phyloP scores from a whole-genome alignment of 768 basidiomycete species.

The Galerina sulciceps region DNA sequence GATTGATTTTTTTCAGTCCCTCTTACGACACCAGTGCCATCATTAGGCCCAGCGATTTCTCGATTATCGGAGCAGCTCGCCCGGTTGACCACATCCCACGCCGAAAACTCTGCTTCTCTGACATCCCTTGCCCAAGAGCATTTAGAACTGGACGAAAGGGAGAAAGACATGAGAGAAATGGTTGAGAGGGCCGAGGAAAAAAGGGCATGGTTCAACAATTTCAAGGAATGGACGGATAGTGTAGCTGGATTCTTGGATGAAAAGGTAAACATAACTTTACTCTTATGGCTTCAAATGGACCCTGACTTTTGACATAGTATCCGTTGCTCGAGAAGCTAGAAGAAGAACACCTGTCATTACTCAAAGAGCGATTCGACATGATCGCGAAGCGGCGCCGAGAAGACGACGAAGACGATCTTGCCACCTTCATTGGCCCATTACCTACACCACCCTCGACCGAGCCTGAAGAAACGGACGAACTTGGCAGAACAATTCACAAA shows the following conservation, averaged over 20 bases:
- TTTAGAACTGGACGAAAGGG: conserved; percentile 65
- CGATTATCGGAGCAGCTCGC: conserved; percentile 65
- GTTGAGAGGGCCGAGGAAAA: conserved; percentile 77
- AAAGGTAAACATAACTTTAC: conserved; percentile 57
- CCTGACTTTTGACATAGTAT: conserved; percentile 50
- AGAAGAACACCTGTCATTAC: conserved; percentile 70
- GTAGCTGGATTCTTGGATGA: conserved; percentile 87
- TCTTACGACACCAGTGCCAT: conserved; percentile 61
- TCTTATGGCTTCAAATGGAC: conserved; percentile 6
- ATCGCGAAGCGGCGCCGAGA: conserved; percentile 64
- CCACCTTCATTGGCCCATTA: conserved; percentile 64
- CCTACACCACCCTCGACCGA: conserved; percentile 31
- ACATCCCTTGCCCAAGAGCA: conserved; percentile 64
- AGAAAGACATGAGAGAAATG: conserved; percentile 76
- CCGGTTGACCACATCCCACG: conserved; percentile 70
- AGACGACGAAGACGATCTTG: conserved; percentile 84
- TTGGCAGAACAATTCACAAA: conserved; percentile 55
- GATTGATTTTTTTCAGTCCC: conserved; percentile 57
- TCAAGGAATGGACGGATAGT: conserved; percentile 81
- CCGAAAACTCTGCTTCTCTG: conserved; percentile 59
- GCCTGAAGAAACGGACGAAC: conserved; percentile 53
- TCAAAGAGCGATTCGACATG: conserved; percentile 77
- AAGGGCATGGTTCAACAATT: conserved; percentile 78
- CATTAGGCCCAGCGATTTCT: conserved; percentile 60
- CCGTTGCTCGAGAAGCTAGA: conserved; percentile 80